Percentiles rank a stretch among this genome's conserved stretches.
Evolutionary conservation across 106 monocot species (phyloP).

Genomic region (Cymbidium sinense): DNA sequence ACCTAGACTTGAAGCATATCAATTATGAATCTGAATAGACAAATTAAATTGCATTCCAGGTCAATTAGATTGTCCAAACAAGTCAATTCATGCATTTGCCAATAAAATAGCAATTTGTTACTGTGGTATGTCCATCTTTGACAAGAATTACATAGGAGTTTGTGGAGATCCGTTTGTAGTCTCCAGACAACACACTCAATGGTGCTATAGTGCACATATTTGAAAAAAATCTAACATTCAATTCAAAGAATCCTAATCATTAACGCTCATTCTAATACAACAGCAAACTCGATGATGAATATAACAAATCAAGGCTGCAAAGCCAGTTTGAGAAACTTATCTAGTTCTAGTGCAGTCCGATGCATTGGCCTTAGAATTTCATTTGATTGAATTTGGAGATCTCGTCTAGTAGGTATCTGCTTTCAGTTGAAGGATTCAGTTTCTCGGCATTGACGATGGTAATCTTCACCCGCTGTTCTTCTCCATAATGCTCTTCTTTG

Average conservation of each 20-base stretch:
- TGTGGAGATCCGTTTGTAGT: too few species aligned
- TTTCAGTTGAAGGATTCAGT: conserved; percentile 62
- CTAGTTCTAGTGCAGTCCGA: not conserved
- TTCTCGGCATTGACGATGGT: conserved; percentile 73
- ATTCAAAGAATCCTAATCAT: conserved; percentile 4
- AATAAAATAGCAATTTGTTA: too few species aligned
- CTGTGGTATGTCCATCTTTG: too few species aligned
- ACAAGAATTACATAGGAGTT: too few species aligned
- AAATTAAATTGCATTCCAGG: too few species aligned
- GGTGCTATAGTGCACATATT: not conserved
- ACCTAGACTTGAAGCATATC: too few species aligned
- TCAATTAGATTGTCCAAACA: too few species aligned
- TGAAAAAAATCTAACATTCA: not conserved
- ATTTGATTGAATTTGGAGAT: conserved; percentile 25
- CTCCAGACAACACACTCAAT: too few species aligned
- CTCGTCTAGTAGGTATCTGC: conserved; percentile 57
- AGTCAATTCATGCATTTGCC: too few species aligned
- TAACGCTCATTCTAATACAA: not conserved
- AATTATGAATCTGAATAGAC: too few species aligned
- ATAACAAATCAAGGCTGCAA: not conserved
- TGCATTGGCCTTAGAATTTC: not conserved
- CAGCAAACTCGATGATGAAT: too few species aligned
- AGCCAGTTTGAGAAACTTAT: not conserved
- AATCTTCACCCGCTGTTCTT: conserved; percentile 72
- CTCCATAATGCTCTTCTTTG: conserved; percentile 84